These are phyloP conservation scores for Yarrowia phangngaensis DNA, from an alignment of 805 yeast genomes.

Conservation along the genomic window DNA sequence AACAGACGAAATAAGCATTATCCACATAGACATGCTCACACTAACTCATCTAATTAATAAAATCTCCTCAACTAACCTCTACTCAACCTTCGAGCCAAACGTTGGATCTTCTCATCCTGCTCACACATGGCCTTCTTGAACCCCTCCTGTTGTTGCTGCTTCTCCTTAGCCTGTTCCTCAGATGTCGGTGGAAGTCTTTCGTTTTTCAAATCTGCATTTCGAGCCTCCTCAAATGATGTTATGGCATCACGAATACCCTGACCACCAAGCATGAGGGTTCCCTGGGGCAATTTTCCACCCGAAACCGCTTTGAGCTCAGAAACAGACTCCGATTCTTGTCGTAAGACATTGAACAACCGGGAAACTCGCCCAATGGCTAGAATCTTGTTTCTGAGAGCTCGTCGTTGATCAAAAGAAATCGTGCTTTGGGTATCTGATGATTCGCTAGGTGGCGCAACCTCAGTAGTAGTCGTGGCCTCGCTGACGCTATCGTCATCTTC, in stretches of 20 bases:
- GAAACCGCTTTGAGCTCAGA: conserved; percentile 68
- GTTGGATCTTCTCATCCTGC: conserved; percentile 33
- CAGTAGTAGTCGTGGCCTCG: conserved; percentile 5
- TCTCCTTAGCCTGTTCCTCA: conserved; percentile 51
- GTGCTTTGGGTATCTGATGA: conserved; percentile 1
- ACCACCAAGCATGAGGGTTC: conserved; percentile 75
- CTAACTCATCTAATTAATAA: background rate
- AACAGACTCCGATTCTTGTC: conserved; percentile 85
- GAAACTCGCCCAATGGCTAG: conserved; percentile 95
- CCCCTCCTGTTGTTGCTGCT: conserved; percentile 45
- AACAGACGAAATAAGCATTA: background rate
- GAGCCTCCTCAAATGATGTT: conserved; percentile 75
- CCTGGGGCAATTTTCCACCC: conserved; percentile 80
- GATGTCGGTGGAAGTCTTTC: conserved; percentile 84
- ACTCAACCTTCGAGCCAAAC: conserved; percentile 35
- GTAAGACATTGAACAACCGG: conserved; percentile 80
- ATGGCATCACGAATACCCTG: conserved; percentile 72
- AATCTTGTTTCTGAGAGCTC: conserved; percentile 77
- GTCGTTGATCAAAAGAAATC: conserved; percentile 31
- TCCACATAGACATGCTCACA: too few species aligned
- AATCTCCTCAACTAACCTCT: conserved; percentile 24
- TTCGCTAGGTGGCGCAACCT: conserved; percentile 4
- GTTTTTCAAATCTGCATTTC: conserved; percentile 70
- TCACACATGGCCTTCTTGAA: conserved; percentile 33
- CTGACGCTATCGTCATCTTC: conserved; percentile 52